A percentile compares a stretch with the other conserved stretches of the same genome.
phyloP scores from a whole-genome alignment of 176 grass and related monocot species.

The Alloteropsis semialata region DNA sequence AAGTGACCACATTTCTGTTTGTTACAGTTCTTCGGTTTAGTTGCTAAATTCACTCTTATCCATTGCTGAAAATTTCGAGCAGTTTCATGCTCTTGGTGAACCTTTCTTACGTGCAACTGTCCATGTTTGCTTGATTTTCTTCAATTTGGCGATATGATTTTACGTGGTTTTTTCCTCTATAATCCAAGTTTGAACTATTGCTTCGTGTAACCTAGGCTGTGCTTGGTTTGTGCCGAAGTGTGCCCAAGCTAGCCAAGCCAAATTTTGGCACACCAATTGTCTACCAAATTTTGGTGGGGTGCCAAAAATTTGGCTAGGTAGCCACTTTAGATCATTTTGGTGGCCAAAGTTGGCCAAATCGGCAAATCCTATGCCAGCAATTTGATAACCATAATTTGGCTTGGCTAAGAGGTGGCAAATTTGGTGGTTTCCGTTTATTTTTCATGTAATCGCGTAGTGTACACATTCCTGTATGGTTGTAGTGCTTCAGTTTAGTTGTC shows the following conservation, averaged over 20 bases:
- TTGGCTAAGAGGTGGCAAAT: neutral
- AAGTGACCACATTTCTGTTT: neutral
- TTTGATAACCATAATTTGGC: neutral
- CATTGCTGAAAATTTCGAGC: too few relatives aligned
- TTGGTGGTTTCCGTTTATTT: too few relatives aligned
- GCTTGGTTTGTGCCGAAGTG: neutral
- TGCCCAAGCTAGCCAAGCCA: neutral
- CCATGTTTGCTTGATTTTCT: neutral
- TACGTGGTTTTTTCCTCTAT: neutral
- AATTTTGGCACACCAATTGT: neutral
- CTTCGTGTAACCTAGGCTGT: neutral
- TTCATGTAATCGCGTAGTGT: neutral
- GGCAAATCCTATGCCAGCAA: neutral
- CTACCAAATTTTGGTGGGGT: neutral
- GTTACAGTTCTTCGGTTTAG: neutral
- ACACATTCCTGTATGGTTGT: neutral
- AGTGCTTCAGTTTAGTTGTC: conserved; percentile 11
- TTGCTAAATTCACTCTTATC: neutral
- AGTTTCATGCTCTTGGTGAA: too few relatives aligned
- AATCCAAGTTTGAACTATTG: too few relatives aligned
- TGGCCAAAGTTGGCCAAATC: neutral
- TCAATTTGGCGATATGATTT: too few relatives aligned
- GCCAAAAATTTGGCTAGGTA: neutral
- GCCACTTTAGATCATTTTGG: neutral
- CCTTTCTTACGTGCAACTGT: too few relatives aligned